Base-by-base conservation (phyloP, 768 basidiomycete genomes). In the Rhodosporidiobolus odoratus region DNA sequence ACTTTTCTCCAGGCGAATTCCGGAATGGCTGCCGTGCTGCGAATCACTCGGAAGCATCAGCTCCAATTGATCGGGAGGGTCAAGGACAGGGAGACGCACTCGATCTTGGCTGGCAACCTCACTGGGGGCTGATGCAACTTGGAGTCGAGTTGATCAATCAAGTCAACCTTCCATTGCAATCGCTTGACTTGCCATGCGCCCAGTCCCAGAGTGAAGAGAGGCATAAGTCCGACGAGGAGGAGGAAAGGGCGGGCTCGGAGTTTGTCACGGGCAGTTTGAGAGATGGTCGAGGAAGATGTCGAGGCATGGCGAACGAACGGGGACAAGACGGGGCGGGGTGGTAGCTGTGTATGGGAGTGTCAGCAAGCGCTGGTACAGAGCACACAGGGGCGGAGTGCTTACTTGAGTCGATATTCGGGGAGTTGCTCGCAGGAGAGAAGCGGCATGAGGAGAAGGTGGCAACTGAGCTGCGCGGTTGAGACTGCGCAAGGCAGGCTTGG, bases 161-260 rank as follows among this genome's bases (percentile, higher is more conserved):
- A 83, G 62, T 86, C 85, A 54, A 95, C 83, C 80, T 99, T 99
- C 96, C 96, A 99, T 79, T 90, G 86, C 38, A 98, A 84, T 58
- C 96, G 86, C 75, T 91, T 85, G 40, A 99, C 82, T 80, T 99
- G 96, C 95, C 95, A 98, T 27, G 79, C 86, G 85, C 96, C 95
- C 70, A 99, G 82, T 23, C 84, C 89, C 74, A 93, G 92, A 0
- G 92, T 92, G 78, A 96, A 87, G 69, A 97, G 81, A 1, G 96
- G 96, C 75, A 75, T 75, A 34, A 75, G 16, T 3, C 69, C 73
- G 35, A 75, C 66, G 56, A 75, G 62, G 41, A 65, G 10, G 53
- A 74, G 66, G 69, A 65, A 74, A 13, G 71, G 71, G 25, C 71
- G 56, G 5, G 63, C 66, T 8, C 71, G 66, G 27, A 67, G 60